These are phyloP conservation scores for Escovopsis sp. DNA, from an alignment of 2,329 filamentous ascomycete genomes.

Conservation along the genomic window DNA sequence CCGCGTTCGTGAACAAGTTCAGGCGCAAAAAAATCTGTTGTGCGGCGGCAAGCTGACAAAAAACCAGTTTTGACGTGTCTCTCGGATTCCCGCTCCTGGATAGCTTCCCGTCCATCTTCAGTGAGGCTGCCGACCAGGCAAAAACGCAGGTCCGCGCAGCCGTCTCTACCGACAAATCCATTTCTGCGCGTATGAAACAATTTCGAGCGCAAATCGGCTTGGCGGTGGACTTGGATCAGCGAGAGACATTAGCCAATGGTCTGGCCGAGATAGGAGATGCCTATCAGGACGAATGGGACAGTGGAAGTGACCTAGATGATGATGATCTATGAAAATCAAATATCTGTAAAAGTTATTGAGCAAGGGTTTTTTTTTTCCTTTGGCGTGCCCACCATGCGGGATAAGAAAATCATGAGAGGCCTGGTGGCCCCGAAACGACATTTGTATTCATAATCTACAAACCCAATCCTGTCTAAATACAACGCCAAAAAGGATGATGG, in stretches of 20 bases:
- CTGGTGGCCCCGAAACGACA: slow-evolving; percentile 7
- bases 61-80: slow-evolving; percentile 28
- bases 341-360: background rate
- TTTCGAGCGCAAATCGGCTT: slow-evolving; percentile 51
- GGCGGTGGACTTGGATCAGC: slow-evolving; percentile 57
- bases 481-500: slow-evolving; percentile 7
- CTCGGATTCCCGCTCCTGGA: slow-evolving; percentile 65
- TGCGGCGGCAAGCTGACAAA: too few relatives aligned
- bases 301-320: slow-evolving; percentile 57
- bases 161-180: slow-evolving; percentile 59
- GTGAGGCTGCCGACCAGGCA: slow-evolving; percentile 22
- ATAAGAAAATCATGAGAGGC: background rate
- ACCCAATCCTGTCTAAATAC: slow-evolving; percentile 15
- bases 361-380: too few relatives aligned
- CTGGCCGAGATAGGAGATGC: slow-evolving; percentile 73
- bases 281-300: slow-evolving; percentile 79
- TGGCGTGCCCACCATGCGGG: background rate
- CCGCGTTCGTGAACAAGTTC: background rate
- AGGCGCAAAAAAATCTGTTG: too few relatives aligned
- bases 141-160: slow-evolving; percentile 34
- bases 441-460: slow-evolving; percentile 19
- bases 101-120: slow-evolving; percentile 69
- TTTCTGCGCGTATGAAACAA: slow-evolving; percentile 52
- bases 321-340: slow-evolving; percentile 27
- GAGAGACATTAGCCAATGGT: slow-evolving; percentile 69